Evolutionary conservation across 176 grass and related monocot species (phyloP).

Genomic region (Miscanthus lutarioriparius): DNA sequence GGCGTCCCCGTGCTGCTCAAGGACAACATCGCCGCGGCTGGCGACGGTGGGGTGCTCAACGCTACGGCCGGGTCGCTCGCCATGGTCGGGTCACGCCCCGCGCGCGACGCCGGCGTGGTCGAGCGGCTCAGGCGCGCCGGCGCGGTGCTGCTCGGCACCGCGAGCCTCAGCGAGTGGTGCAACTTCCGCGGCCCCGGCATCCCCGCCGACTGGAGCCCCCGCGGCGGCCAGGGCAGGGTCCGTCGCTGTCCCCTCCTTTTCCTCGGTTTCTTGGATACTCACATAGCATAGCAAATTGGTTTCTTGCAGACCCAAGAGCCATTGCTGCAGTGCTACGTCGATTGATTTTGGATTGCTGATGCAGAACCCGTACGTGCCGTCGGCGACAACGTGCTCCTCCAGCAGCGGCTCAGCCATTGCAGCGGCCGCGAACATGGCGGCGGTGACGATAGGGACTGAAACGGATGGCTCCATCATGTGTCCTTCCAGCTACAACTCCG

Average conservation of each 20-base stretch:
- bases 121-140: constrained; percentile 55
- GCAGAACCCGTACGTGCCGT: constrained; percentile 70
- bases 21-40: constrained; percentile 74
- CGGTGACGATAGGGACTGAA: constrained; percentile 79
- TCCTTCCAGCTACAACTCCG: constrained; percentile 68
- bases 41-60: constrained; percentile 47
- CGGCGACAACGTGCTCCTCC: constrained; percentile 56
- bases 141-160: constrained; percentile 65
- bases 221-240: constrained; percentile 64
- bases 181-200: constrained; percentile 60
- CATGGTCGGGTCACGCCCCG: constrained; percentile 47
- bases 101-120: constrained; percentile 62
- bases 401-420: constrained; percentile 85
- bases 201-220: constrained; percentile 72
- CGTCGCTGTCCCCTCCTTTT: background rate
- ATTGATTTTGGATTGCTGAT: constrained; percentile 11
- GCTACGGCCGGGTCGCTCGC: constrained; percentile 75
- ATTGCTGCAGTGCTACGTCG: background rate
- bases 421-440: constrained; percentile 58
- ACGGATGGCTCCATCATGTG: constrained; percentile 90
- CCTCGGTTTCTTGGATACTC: background rate
- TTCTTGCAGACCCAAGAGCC: background rate
- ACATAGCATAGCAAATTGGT: background rate
- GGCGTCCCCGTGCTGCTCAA: constrained; percentile 65
- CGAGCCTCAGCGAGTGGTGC: constrained; percentile 80